These are phyloP conservation scores for Mortierella polycephala DNA, from an alignment of 371 early-diverging fungal genomes.

Conservation along the genomic window DNA sequence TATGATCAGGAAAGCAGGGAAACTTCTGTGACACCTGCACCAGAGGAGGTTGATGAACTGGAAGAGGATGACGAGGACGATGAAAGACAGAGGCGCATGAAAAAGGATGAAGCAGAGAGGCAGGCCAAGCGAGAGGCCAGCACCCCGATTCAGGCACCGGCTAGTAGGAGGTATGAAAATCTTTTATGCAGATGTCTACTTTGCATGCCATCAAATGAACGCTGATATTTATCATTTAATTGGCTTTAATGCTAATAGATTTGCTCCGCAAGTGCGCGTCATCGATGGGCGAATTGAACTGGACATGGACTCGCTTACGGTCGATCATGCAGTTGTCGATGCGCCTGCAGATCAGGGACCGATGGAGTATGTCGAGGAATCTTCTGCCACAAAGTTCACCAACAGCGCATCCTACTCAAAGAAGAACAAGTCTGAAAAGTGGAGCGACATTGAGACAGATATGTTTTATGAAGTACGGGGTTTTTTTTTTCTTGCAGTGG, in stretches of 20 bases:
- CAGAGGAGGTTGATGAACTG: constrained; percentile 10
- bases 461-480: constrained; percentile 68
- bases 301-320: constrained; percentile 68
- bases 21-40: constrained; percentile 11
- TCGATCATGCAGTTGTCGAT: constrained; percentile 56
- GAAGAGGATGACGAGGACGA: constrained; percentile 11
- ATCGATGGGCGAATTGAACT: constrained; percentile 74
- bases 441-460: constrained; percentile 70
- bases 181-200: too few relatives aligned
- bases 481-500: neutral
- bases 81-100: neutral
- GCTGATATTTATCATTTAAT: neutral
- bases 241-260: constrained; percentile 37
- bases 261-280: constrained; percentile 69
- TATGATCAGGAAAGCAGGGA: constrained; percentile 33
- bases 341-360: constrained; percentile 50
- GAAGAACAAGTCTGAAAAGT: constrained; percentile 53
- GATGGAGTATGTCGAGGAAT: constrained; percentile 79
- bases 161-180: too few relatives aligned
- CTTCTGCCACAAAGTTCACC: constrained; percentile 60
- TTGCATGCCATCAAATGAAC: neutral
- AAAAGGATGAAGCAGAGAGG: constrained; percentile 14
- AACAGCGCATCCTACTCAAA: constrained; percentile 68
- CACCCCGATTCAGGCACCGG: constrained; percentile 2
- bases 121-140: constrained; percentile 40